These are phyloP conservation scores for Elaeis guineensis DNA, from an alignment of 176 grass and related monocot species.

Conservation along the genomic window DNA sequence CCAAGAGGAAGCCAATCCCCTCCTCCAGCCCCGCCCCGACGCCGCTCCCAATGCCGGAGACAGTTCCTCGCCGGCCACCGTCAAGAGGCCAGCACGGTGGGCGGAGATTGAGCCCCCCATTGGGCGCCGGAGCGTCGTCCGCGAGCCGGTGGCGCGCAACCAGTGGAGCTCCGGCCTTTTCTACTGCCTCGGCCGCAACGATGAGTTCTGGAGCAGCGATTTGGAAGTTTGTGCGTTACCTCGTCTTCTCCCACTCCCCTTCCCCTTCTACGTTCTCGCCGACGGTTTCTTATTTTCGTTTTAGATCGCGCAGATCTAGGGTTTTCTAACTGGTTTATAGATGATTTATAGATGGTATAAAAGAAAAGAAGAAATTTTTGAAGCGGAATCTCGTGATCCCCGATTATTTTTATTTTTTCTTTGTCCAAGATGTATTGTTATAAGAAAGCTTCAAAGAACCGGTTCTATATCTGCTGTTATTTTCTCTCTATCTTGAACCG, in stretches of 20 bases:
- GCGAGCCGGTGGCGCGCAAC: constrained; percentile 44
- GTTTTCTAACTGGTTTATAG: too few species aligned
- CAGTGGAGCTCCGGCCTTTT: constrained; percentile 75
- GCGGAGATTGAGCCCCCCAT: constrained; percentile 42
- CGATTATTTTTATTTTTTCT: too few species aligned
- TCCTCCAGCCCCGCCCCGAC: background rate
- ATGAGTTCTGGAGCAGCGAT: constrained; percentile 96
- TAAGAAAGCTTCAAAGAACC: background rate
- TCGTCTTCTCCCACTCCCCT: background rate
- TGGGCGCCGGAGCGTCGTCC: constrained; percentile 30
- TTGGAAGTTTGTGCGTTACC: constrained; percentile 81
- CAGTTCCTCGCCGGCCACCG: background rate
- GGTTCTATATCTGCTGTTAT: background rate
- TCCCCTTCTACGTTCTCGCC: background rate
- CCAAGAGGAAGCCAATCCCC: background rate
- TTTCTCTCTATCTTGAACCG: background rate
- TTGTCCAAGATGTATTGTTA: too few species aligned
- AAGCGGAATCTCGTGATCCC: too few species aligned
- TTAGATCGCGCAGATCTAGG: background rate
- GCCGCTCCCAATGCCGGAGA: background rate
- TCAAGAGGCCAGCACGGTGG: constrained; percentile 21
- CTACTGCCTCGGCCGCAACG: constrained; percentile 68
- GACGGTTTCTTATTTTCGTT: background rate
- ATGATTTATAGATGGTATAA: too few species aligned
- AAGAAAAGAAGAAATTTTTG: too few species aligned